Base-by-base conservation (phyloP, 1,284 basidiomycete species). In the Binderoboletus segoi region DNA sequence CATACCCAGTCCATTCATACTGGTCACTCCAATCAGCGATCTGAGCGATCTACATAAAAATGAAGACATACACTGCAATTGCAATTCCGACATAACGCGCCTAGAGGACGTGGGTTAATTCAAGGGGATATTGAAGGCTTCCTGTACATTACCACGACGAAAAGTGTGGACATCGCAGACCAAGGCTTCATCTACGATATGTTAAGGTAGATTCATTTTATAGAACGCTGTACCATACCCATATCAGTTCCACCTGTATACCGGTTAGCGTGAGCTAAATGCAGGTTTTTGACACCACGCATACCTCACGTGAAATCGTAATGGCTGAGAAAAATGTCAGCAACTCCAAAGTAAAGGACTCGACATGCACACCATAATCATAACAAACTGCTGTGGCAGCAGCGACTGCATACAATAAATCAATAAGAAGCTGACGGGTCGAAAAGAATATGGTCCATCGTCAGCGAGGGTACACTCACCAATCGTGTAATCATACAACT, bases 11-110 rank as follows among this genome's bases (percentile, higher is more conserved):
- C 49, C 49, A 3, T 3, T 2, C 8, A 35, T 3, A 12, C 59
- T 60, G 40, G 32, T 20, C 24, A 16, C 23, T 42, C 23, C n/a
- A 6, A 10, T 48, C 26, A 50, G 24, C 32, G 16, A 12, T 20
- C 35, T 8, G 20, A 30, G 15, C n/a, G 13, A 23, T 10, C 4
- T 3, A 41, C 21, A 44, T 26, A 24, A 30, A 46, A 26, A 32
- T 26, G 6, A 8, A 13, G 16, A 52, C 59, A 13, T 51, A 60
- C 59, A 43, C 20, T 33, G 18, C 46, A 7, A 61, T 13, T n/a
- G 18, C 30, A 16, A 60, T 53, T 23, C 41, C 59, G 10, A 51
- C 10, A 21, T 61, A 60, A 23, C 59, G 59, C 1, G 50, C 37
- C 59, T 57, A 28, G 30, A n/a, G 28, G 26, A 8, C 3, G 24